A percentile compares a stretch with the other conserved stretches of the same genome.
These are phyloP conservation scores for Blastobotrys parvus DNA, from an alignment of 805 yeast species.

Conservation along the genomic window DNA sequence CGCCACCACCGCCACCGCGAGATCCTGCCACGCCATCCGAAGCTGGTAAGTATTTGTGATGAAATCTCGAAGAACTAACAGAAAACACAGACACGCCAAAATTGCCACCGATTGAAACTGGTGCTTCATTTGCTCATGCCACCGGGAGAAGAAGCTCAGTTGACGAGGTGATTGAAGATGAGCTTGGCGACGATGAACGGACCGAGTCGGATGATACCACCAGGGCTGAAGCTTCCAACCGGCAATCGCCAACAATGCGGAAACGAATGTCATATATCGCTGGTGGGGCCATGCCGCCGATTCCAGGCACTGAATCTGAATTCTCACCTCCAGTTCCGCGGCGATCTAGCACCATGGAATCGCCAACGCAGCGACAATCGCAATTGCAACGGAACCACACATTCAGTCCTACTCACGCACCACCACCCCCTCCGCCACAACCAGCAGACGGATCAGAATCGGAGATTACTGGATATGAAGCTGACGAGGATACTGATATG, in stretches of 20 bases:
- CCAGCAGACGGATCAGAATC: slow-evolving; percentile 53
- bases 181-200: slow-evolving; percentile 23
- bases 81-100: background rate
- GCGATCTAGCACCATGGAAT: slow-evolving; percentile 1
- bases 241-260: slow-evolving; percentile 1
- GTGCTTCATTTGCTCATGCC: background rate
- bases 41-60: no score
- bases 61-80: background rate
- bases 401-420: slow-evolving; percentile 8
- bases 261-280: slow-evolving; percentile 15
- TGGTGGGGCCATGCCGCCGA: slow-evolving; percentile 18
- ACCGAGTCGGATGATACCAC: slow-evolving; percentile 20
- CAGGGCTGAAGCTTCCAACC: no score
- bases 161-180: slow-evolving; percentile 16
- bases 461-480: slow-evolving; percentile 49
- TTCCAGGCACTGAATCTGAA: slow-evolving; percentile 10
- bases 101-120: background rate
- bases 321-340: background rate
- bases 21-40: no score
- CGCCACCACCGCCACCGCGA: slow-evolving; percentile 1
- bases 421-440: slow-evolving; percentile 32
- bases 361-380: background rate
- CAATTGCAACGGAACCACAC: background rate
- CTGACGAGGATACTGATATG: slow-evolving; percentile 47
- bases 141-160: background rate